Evolutionary conservation across 2,329 filamentous ascomycete genomes (phyloP), one percentile per base, ranked within the genome.

Genomic region (Aspergillus sp.): DNA sequence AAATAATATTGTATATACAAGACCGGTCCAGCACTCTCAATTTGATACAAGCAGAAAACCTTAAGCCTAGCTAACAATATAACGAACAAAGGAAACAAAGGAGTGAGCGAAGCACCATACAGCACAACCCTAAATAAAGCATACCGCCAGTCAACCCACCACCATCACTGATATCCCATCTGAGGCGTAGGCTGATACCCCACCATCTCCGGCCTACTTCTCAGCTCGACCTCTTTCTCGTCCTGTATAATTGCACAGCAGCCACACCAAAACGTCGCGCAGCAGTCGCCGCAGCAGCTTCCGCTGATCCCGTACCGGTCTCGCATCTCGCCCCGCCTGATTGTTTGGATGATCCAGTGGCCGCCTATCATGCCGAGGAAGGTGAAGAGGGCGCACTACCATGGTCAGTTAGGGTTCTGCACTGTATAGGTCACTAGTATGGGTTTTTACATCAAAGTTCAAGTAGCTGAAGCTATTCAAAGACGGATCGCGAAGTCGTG

Each of bases 211-310:
- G 59, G 61, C 15, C 64, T 57, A 4, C 59, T 57, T 1, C 64
- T 46, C 48, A 66, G 39, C 51, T 65, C 59, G 6, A 55, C 44
- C 39, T 67, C 64, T 50, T 67, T 65, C 47, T 64, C 64, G 24
- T 66, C 64, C 44, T 67, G 64, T 0, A 66, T 49, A 6, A 66
- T 22, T 3, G 61, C 61, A 58, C 64, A 67, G 39, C 62, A 67
- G 4, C 57, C 54, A 39, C 64, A 65, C 13, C 55, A 67, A 2
- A 58, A 49, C 4, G 59, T 57, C 1, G 49, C 47, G 37, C 61
- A 62, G 57, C 64, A 66, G 46, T 67, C 65, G 8, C 61, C 57
- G 41, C 59, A 64, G 39, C 59, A 64, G 7, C 46, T 56, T 3
- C 62, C 59, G 22, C 59, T 27, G 13, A 67, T 66, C 3, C 61